Evolutionary conservation across 2,329 filamentous ascomycete species (phyloP).

Genomic region (Metarhizium anisopliae): DNA sequence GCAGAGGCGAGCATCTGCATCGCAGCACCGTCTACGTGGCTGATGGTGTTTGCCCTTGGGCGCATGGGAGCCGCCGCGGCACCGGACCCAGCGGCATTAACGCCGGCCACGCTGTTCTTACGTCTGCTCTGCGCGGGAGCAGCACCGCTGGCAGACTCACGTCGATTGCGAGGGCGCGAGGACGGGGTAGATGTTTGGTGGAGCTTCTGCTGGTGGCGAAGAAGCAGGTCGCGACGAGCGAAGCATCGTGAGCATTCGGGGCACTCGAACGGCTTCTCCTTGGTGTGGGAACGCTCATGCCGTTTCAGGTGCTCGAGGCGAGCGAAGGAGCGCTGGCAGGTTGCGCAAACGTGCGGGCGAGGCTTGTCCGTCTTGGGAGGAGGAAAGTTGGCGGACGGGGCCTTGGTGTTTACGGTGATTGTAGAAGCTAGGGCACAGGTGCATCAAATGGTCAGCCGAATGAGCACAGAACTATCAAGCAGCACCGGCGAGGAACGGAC

Average conservation of each 20-base stretch:
- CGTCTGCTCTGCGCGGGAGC: constrained; percentile 61
- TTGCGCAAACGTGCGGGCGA: constrained; percentile 84
- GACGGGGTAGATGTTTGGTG: constrained; percentile 88
- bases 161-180: constrained; percentile 74
- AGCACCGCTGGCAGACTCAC: constrained; percentile 77
- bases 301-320: constrained; percentile 93
- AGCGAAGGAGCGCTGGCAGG: constrained; percentile 87
- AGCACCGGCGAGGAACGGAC: not conserved
- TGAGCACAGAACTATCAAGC: constrained; percentile 6
- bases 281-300: constrained; percentile 95
- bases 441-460: constrained; percentile 16
- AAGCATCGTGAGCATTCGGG: constrained; percentile 93
- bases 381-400: constrained; percentile 45
- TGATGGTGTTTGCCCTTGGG: constrained; percentile 91
- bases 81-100: constrained; percentile 33
- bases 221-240: constrained; percentile 79
- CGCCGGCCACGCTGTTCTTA: constrained; percentile 79
- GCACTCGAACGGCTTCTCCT: constrained; percentile 98
- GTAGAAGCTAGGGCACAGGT: constrained; percentile 31
- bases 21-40: constrained; percentile 72
- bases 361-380: constrained; percentile 96
- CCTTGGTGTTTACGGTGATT: constrained; percentile 42
- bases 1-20: constrained; percentile 59
- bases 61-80: constrained; percentile 55
- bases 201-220: constrained; percentile 96